phyloP scores from a whole-genome alignment of 768 basidiomycete genomes.

The Russula sp. region DNA sequence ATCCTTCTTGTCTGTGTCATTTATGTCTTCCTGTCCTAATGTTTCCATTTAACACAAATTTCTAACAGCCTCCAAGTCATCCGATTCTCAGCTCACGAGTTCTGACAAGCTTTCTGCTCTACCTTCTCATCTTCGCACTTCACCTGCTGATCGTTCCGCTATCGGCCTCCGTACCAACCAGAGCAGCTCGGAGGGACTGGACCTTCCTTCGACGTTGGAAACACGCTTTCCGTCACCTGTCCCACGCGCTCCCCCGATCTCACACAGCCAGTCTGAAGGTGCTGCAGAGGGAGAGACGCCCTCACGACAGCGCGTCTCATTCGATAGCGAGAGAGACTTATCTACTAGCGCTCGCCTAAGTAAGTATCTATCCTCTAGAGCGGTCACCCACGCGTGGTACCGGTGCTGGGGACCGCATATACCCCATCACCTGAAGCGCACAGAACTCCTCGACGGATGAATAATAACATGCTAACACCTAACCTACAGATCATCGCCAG shows the following conservation, averaged over 20 bases:
- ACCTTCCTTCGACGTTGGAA: background rate
- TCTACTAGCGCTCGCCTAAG: constrained; percentile 39
- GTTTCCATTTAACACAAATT: background rate
- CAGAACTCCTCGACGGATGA: background rate
- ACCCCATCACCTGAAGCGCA: background rate
- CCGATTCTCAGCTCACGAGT: constrained; percentile 33
- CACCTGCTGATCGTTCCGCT: constrained; percentile 31
- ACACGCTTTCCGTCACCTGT: background rate
- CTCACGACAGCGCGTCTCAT: constrained; percentile 47
- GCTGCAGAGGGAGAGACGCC: constrained; percentile 37
- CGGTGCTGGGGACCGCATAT: background rate
- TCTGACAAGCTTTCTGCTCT: constrained; percentile 44
- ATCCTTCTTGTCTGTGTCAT: background rate
- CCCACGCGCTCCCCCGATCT: constrained; percentile 25
- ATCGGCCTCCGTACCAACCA: constrained; percentile 29
- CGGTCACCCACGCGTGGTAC: background rate
- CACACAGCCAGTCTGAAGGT: constrained; percentile 33
- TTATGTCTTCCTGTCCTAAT: background rate
- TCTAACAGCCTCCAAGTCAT: constrained; percentile 26
- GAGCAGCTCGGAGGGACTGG: constrained; percentile 37
- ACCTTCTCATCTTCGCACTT: constrained; percentile 30
- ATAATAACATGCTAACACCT: background rate
- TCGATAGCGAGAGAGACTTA: constrained; percentile 46
- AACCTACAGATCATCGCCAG: constrained; percentile 3
- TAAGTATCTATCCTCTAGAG: constrained; percentile 25